A percentile compares a stretch with the other conserved stretches of the same genome.
Evolutionary conservation across 169 alveolate genomes (phyloP).

Genomic region (Eimeria maxima): DNA sequence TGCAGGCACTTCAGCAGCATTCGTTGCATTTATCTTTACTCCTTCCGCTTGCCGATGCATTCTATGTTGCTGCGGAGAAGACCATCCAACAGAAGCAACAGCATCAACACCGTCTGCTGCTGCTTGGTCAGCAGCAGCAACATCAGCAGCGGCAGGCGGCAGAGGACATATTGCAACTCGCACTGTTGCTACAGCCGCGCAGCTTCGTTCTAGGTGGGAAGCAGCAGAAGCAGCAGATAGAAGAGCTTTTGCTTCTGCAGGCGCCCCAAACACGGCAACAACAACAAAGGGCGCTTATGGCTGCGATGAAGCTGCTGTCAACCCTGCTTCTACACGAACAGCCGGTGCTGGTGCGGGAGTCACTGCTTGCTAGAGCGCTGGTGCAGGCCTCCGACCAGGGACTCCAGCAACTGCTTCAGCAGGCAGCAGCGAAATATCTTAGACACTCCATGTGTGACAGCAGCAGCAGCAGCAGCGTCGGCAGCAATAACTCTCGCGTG

Average conservation of each 20-base stretch:
- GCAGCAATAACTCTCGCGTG: background rate
- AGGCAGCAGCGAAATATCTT: background rate
- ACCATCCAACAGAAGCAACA: background rate
- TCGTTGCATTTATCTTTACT: background rate
- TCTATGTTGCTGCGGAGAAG: conserved; percentile 27
- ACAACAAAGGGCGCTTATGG: background rate
- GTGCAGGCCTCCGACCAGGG: conserved; percentile 30
- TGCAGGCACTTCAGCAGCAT: conserved; percentile 12
- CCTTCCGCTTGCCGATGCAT: conserved; percentile 9
- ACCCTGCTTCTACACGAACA: background rate
- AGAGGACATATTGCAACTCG: background rate
- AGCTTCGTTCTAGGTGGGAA: background rate
- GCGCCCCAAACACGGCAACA: conserved; percentile 9
- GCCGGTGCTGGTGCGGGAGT: conserved; percentile 29
- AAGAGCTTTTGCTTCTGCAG: conserved; percentile 25
- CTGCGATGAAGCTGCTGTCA: conserved; percentile 13
- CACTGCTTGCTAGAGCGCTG: conserved; percentile 26
- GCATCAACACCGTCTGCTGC: background rate
- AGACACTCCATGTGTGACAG: background rate
- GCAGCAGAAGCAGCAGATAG: conserved; percentile 35
- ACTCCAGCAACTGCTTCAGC: conserved; percentile 44
- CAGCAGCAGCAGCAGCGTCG: conserved; percentile 28
- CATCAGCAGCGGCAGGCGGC: background rate
- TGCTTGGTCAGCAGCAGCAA: background rate
- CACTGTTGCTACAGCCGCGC: conserved; percentile 30